These are phyloP conservation scores for Sphaceloma murrayae DNA, from an alignment of 2,329 filamentous ascomycete species.

Conservation along the genomic window DNA sequence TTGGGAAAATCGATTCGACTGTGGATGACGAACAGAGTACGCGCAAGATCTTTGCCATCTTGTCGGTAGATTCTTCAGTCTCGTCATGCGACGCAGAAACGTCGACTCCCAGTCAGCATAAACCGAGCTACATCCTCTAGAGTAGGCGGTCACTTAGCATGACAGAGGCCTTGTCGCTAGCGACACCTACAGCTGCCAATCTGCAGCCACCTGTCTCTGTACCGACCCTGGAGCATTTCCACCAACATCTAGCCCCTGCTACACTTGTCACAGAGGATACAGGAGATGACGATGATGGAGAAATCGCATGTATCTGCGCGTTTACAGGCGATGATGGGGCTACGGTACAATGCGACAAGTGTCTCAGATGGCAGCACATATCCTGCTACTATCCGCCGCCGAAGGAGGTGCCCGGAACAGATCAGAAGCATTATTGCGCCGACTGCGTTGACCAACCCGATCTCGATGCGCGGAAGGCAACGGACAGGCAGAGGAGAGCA, in stretches of 20 bases:
- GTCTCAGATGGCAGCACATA: conserved; percentile 97
- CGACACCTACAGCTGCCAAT: conserved; percentile 28
- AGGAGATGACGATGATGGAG: conserved; percentile 68
- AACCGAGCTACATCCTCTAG: conserved; percentile 22
- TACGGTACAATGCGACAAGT: conserved; percentile 91
- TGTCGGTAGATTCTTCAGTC: conserved; percentile 18
- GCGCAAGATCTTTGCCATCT: background rate
- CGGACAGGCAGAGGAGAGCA: conserved; percentile 22
- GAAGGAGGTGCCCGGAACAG: conserved; percentile 53
- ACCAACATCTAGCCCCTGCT: conserved; percentile 18
- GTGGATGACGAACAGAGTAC: background rate
- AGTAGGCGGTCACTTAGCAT: conserved; percentile 30
- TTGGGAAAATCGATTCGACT: too few species aligned
- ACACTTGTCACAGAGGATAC: conserved; percentile 35
- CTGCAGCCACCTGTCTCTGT: conserved; percentile 21
- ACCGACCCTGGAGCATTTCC: conserved; percentile 26
- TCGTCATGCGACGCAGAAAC: conserved; percentile 31
- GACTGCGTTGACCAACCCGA: conserved; percentile 62
- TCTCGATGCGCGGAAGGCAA: conserved; percentile 53
- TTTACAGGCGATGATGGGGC: conserved; percentile 93
- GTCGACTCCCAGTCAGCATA: conserved; percentile 26
- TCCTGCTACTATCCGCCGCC: conserved; percentile 83
- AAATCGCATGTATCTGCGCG: conserved; percentile 95
- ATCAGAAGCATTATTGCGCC: conserved; percentile 66
- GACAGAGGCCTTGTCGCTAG: conserved; percentile 29